Evolutionary conservation across 768 basidiomycete species (phyloP), one percentile per base, ranked within the genome.

Genomic region (Asterophora lycoperdoides): DNA sequence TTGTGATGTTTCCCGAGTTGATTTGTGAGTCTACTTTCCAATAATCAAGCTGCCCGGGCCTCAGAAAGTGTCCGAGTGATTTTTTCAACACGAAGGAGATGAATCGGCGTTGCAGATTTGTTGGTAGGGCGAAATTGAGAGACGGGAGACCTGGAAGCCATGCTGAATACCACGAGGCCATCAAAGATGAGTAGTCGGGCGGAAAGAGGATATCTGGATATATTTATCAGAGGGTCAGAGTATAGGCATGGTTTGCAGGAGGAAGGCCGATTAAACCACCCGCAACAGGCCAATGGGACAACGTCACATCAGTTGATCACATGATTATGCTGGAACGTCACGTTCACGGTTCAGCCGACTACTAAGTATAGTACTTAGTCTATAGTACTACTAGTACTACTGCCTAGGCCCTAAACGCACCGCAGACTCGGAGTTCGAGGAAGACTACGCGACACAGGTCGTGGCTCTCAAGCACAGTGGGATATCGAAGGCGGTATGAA

Each of bases 21-120:
- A 97, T 85, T 67, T 95, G 91, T 23, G 91, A 88, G 58, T 95
- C 91, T 58, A 96, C 86, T 68, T 91, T 84, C 47, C 84, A 78
- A 44, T 80, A 74, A 68, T 96, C 89, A 49, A 96, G 79, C 59
- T 93, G 93, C 13, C 91, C 93, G 8, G 89, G 89, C 63, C 86
- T 88, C 46, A 97, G 77, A 52, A 96, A 77, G 61, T 86, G 87
- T 9, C 94, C 94, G 0, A 97, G 71, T 7, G 81, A 77, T 59
- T 83, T 84, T 74, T 83, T 87, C 53, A 97, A 77, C 44, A 92
- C 69, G 64, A 93, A 97, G 1, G 93, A 93, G 30, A 97, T 74
- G 69, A 97, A 93, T 49, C 90, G 81, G 45, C 84, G 76, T 71
- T 96, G 93, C 39, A 97, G 85, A 47, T 73, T 70, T 8, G 86